Evolutionary conservation across 108 stramenopile species (phyloP).

Genomic region (Skeletonema tropicum): DNA sequence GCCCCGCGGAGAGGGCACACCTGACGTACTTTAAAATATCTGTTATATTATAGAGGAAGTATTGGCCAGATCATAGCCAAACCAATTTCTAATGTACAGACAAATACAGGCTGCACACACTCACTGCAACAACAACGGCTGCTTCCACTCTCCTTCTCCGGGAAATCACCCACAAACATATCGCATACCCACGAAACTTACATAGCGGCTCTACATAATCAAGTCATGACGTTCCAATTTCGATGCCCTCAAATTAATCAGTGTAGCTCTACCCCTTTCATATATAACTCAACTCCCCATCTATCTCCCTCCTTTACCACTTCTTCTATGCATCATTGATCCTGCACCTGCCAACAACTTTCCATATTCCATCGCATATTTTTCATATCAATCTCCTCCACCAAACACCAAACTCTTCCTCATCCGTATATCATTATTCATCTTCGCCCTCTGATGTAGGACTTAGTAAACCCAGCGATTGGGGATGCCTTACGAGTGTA

Average conservation of each 20-base stretch:
- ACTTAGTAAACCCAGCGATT: too few relatives aligned
- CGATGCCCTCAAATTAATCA: not conserved
- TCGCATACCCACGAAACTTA: conserved; percentile 63
- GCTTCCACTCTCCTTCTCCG: conserved; percentile 50
- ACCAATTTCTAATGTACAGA: too few relatives aligned
- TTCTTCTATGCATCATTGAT: not conserved
- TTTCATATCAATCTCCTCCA: not conserved
- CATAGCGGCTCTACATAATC: conserved; percentile 46
- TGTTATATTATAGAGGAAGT: too few relatives aligned
- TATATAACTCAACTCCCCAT: not conserved
- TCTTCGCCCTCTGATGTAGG: too few relatives aligned
- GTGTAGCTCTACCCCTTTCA: not conserved
- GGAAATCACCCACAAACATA: conserved; percentile 54
- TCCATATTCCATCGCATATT: not conserved
- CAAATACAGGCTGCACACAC: not conserved
- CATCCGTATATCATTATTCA: too few relatives aligned
- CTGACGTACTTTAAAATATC: too few relatives aligned
- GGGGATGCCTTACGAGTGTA: too few relatives aligned
- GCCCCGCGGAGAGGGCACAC: too few relatives aligned
- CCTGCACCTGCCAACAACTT: not conserved
- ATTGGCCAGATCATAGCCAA: too few relatives aligned
- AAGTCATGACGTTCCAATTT: conserved; percentile 6
- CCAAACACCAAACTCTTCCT: not conserved
- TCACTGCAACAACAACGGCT: conserved; percentile 54
- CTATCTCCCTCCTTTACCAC: not conserved